Evolutionary conservation across 768 basidiomycete genomes (phyloP), one percentile per base, ranked within the genome.

Genomic region (Tricholomella constricta): DNA sequence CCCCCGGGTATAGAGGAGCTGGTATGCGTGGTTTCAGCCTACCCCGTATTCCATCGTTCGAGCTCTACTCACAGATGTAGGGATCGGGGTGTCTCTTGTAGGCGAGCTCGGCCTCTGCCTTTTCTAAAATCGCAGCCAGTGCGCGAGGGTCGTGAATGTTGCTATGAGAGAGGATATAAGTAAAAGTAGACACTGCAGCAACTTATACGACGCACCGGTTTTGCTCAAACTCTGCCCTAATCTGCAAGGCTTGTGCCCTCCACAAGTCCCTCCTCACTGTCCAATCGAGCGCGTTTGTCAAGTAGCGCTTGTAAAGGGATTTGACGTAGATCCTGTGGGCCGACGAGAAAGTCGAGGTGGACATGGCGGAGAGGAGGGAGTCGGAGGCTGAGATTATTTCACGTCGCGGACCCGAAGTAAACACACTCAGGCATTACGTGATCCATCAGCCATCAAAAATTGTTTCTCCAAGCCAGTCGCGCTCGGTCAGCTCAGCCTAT

Each of bases 211-310:
- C 81, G 53, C 67, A 91, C 92, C 94, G 83, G 79, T 98, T 94
- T 61, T 80, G 74, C 76, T 98, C 96, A 68, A 98, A 98, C 68
- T 92, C 83, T 55, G 94, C 94, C 57, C 96, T 77, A 58, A 98
- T 91, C 69, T 87, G 76, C 62, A 95, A 71, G 11, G 95, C 94
- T 70, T 88, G 82, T 51, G 77, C 79, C 55, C 95, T 82, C 93
- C 93, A 98, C 1, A 92, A 65, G 64, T 94, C 89, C 48, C 95
- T 77, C 51, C 88, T 80, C 59, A 97, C 78, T 41, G 83, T 85
- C 96, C 96, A 98, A 72, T 98, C 87, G 47, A 96, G 76, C 43
- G 90, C 79, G 62, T 97, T 95, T 62, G 81, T 88, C 55, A 98
- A 80, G 61, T 84, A 83, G 32, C 94, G 87, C 64, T 82, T 87